Evolutionary conservation across 2,329 filamentous ascomycete genomes (phyloP).

Genomic region (Verticillium isaacii): DNA sequence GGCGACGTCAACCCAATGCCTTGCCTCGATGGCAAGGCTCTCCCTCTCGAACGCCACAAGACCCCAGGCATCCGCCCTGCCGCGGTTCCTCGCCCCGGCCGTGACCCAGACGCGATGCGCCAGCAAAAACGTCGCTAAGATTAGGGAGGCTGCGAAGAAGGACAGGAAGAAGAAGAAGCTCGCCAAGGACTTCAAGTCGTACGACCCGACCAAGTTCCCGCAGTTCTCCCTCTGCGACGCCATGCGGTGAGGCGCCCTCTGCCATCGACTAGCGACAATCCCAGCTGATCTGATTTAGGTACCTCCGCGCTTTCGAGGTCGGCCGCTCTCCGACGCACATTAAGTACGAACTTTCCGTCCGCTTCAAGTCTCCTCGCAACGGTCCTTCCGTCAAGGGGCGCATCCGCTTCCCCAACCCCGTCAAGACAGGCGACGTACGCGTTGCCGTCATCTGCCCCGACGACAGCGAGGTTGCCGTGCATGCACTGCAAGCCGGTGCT

Average conservation of each 20-base stretch:
- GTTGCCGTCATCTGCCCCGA: constrained; percentile 92
- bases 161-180: constrained; percentile 51
- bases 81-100: constrained; percentile 44
- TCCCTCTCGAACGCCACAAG: constrained; percentile 36
- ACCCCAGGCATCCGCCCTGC: constrained; percentile 38
- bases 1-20: constrained; percentile 47
- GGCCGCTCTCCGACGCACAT: constrained; percentile 65
- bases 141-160: constrained; percentile 43
- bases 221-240: constrained; percentile 86
- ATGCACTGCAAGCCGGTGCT: constrained; percentile 75
- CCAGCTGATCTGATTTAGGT: constrained; percentile 44
- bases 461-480: constrained; percentile 65
- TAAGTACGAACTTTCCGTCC: constrained; percentile 89
- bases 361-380: constrained; percentile 77
- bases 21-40: constrained; percentile 50
- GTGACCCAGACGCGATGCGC: constrained; percentile 39
- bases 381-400: constrained; percentile 84
- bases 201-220: constrained; percentile 54
- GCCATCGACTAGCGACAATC: background rate
- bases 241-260: constrained; percentile 62
- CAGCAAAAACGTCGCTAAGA: constrained; percentile 18
- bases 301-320: constrained; percentile 89
- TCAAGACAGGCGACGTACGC: constrained; percentile 81
- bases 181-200: constrained; percentile 63
- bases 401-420: constrained; percentile 81